Base-by-base conservation (phyloP, 2,329 filamentous ascomycete genomes). In the Ophiocordyceps australis region DNA sequence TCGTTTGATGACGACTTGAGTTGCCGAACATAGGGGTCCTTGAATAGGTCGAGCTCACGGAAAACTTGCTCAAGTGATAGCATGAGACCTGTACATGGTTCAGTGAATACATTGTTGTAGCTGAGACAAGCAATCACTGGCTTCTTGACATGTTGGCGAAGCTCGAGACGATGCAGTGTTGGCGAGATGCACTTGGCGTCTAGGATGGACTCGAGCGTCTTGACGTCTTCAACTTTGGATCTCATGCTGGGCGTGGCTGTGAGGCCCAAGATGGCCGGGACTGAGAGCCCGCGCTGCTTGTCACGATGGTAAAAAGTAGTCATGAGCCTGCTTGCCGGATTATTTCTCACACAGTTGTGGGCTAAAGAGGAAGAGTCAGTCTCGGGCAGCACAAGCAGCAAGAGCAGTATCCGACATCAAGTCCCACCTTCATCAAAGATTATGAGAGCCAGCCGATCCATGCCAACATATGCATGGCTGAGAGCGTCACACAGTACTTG, bases 401-500 rank as follows among this genome's bases (percentile, higher is more conserved):
- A n/a, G n/a, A n/a, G n/a, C n/a, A n/a, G n/a, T n/a, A n/a, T n/a
- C n/a, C n/a, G n/a, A n/a, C n/a, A n/a, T n/a, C n/a, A n/a, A n/a
- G n/a, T n/a, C n/a, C n/a, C n/a, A 75, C 79, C 79, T 68, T 93
- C 83, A 40, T 93, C 83, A 37, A 92, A 78, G 0, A 92, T 62
- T 11, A 91, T 50, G 5, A 93, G 54, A 5, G 73, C 59, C 14
- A 92, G 47, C 3, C 54, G 55, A 1, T 54, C 42, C 38, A 91
- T 62, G 2, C 45, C 56, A 3, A 92, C 63, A 42, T 91, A 91
- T 0, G 62, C 77, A 49, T 89, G 79, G 2, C 50, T 55, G 21
- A 91, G 55, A 3, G 79, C 80, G 46, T 91, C 78, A 3, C 68
- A 52, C 9, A 92, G 57, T 2, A 91, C 62, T 31, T 78, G 72